Base-by-base conservation (phyloP, 768 basidiomycete species). In the Hebeloma cylindrosporum region DNA sequence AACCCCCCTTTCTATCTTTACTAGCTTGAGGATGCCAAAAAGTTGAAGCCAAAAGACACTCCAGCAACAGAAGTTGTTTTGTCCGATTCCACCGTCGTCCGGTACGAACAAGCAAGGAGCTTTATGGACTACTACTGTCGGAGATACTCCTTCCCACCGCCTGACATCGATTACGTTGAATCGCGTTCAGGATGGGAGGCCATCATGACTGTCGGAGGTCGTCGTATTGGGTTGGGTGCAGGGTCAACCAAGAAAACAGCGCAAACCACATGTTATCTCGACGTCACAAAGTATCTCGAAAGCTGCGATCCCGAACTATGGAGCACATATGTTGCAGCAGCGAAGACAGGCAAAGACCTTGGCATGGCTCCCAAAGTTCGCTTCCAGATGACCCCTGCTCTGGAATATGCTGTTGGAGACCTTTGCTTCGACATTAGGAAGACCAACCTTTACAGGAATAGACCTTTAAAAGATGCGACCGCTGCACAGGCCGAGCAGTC, bases 121-220 rank as follows among this genome's bases (percentile, higher is more conserved):
- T 97, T 97, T 71, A 93, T 96, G 85, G 93, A 94, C 51, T 97
- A 88, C 62, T 97, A 97, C 57, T 95, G 93, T 60, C 78, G 82
- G 33, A 74, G 81, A 26, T 96, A 82, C 61, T 69, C 70, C 18
- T 93, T 93, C 57, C 71, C 75, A 7, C 79, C 77, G 50, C 90
- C 91, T 2, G 85, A 88, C 37, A 65, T 95, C 48, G 72, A 74
- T 10, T 85, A 77, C 47, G 53, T 59, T 38, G 48, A 45, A 16
- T 50, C 50, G 30, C 32, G 56, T 29, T 65, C 60, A 14, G 56
- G 58, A 18, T 93, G 90, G 88, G 80, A 89, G 53, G 85, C 85
- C 3, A 65, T 80, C 47, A 83, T 94, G 75, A 73, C 73, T 28
- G 87, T 96, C 40, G 82, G 79, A 14, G 86, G 82, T 1, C 77